These are phyloP conservation scores for Mucor velutinosus DNA, from an alignment of 371 early-diverging fungal genomes.

Conservation along the genomic window DNA sequence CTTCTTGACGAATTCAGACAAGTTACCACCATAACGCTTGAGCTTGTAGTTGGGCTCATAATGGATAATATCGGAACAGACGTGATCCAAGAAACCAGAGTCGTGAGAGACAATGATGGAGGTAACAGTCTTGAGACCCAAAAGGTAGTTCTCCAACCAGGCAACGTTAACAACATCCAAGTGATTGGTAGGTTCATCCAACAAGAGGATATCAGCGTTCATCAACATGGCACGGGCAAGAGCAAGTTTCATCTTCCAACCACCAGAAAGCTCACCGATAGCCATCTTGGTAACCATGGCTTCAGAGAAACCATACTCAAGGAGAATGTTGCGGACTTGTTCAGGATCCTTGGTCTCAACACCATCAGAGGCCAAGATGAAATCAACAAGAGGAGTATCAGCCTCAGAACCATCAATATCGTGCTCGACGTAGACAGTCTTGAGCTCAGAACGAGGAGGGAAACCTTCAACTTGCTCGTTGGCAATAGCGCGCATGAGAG, in stretches of 20 bases:
- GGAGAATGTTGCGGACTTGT: slow-evolving; percentile 59
- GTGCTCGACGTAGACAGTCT: slow-evolving; percentile 80
- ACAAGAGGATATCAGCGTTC: slow-evolving; percentile 82
- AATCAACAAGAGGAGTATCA: slow-evolving; percentile 69
- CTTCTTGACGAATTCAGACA: slow-evolving; percentile 80
- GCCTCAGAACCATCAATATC: slow-evolving; percentile 75
- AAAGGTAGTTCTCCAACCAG: slow-evolving; percentile 83
- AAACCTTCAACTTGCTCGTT: slow-evolving; percentile 77
- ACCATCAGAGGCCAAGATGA: slow-evolving; percentile 57
- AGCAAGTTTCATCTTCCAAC: slow-evolving; percentile 90
- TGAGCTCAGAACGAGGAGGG: slow-evolving; percentile 69
- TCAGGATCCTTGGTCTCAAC: slow-evolving; percentile 54
- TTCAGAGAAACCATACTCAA: slow-evolving; percentile 70
- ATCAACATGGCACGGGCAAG: slow-evolving; percentile 82
- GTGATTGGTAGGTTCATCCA: slow-evolving; percentile 95
- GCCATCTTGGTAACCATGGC: slow-evolving; percentile 61
- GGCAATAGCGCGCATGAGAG: slow-evolving; percentile 83
- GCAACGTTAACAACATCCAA: slow-evolving; percentile 82
- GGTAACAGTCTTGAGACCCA: slow-evolving; percentile 70
- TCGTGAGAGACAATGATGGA: slow-evolving; percentile 90
- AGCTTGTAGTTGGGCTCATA: slow-evolving; percentile 73
- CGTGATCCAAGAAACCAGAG: slow-evolving; percentile 84
- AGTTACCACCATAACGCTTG: slow-evolving; percentile 80
- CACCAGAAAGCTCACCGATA: slow-evolving; percentile 81
- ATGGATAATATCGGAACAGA: slow-evolving; percentile 83